Evolutionary conservation across 192 early-diverging fungal species (phyloP).

Genomic region (Lobosporangium transversale): DNA sequence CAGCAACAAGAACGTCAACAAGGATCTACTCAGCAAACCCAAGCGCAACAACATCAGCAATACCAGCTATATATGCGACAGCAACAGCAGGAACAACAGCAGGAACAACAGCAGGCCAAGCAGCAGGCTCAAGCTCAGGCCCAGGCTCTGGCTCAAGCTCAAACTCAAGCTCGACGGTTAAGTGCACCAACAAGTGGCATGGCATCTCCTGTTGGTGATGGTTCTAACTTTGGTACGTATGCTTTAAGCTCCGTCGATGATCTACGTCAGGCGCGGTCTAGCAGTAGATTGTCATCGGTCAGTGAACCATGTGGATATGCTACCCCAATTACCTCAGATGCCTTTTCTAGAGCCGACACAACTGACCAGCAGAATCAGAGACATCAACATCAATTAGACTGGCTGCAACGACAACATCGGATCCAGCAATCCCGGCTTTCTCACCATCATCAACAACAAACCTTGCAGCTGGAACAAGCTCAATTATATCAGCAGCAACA

Average conservation of each 20-base stretch:
- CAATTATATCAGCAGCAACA: constrained; percentile 21
- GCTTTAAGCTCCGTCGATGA: neutral
- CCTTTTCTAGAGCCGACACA: neutral
- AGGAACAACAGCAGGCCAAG: no score
- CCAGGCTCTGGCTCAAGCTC: no score
- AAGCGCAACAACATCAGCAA: constrained; percentile 18
- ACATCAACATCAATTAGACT: constrained; percentile 23
- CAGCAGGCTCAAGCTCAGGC: constrained; percentile 3
- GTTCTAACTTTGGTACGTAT: neutral
- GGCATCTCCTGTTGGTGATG: neutral
- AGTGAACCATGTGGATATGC: neutral
- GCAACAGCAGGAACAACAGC: constrained; percentile 19
- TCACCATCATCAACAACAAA: constrained; percentile 40
- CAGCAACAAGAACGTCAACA: constrained; percentile 7
- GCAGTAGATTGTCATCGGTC: neutral
- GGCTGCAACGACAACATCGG: constrained; percentile 37
- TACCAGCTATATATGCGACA: constrained; percentile 13
- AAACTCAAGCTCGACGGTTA: neutral
- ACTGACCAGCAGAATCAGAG: constrained; percentile 16
- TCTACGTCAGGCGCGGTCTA: neutral
- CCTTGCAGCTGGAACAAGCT: constrained; percentile 35
- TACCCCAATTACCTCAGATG: neutral
- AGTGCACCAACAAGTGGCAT: neutral
- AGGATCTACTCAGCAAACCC: neutral
- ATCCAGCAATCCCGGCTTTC: constrained; percentile 25